Base-by-base conservation (phyloP, 1,284 basidiomycete species). In the Tremellales sp. region DNA sequence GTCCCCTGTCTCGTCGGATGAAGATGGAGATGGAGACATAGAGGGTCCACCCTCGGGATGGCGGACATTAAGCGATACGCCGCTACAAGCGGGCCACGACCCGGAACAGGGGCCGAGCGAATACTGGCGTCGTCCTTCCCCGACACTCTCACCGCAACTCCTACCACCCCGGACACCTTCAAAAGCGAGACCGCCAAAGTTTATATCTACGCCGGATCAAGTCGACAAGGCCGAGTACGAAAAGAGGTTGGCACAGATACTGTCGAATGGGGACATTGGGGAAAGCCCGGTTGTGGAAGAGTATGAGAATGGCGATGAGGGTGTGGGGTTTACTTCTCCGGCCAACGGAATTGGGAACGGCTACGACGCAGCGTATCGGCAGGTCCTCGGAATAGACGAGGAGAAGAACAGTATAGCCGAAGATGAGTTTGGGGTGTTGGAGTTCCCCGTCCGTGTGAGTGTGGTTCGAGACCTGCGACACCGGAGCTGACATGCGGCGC, bases 21-120 rank as follows among this genome's bases (percentile, higher is more conserved):
- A 35, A 12, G 74, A 77, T 35, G 83, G 85, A 22, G 74, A 79
- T 12, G 51, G 51, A 32, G 55, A 52, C 46, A 78, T 78, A 46
- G 78, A 79, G 24, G 79, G 81, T 46, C 69, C 45, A n/a, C 41
- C 24, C 13, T 28, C 16, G 5, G 43, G 29, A 47, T 45, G 38
- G 25, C 25, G 41, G 16, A 35, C 43, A 10, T 43, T 40, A 6
- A 46, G 31, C 29, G 32, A 35, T 16, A 5, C 18, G 13, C 10
- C 7, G 25, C 29, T 21, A n/a, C 12, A 40, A 26, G 45, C 46
- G 7, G 28, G 28, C 13, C 46, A 47, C 8, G 38, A 48, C n/a
- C 32, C 38, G 14, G 45, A 49, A 33, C 45, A 49, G 8, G 51
- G 51, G 2, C 53, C 56, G 10, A 57, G 55, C 41, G 55, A 57